Base-by-base conservation (phyloP, 1,284 basidiomycete species). In the Ceratobasidium papillatum region DNA sequence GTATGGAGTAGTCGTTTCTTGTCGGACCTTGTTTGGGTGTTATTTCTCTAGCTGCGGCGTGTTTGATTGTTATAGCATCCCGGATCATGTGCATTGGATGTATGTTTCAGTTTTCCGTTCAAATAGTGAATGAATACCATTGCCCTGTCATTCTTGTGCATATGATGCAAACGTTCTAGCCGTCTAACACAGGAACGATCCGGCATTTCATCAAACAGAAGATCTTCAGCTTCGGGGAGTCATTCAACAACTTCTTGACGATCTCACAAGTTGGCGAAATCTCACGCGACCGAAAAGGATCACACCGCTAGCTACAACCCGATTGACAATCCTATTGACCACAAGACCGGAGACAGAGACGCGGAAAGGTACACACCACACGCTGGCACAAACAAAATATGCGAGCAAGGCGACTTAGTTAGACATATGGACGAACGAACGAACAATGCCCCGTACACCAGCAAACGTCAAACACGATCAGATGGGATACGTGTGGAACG, bases 381-480 rank as follows among this genome's bases (percentile, higher is more conserved):
- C 34, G 49, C 34, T 30, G n/a, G 51, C 63, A 56, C 32, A 41
- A 68, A 56, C 8, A 68, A 51, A 36, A 36, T 4, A 68, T n/a
- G 41, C 63, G 17, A 43, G 47, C 47, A 47, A 32, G 65, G 65
- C 51, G 51, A 68, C 51, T 68, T 68, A 65, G 63, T 65, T 65
- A 68, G 65, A 68, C 65, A 68, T 68, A 52, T 52, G 47, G 65
- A 65, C 38, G 63, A 68, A 68, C 65, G 65, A 68, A 68, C 65
- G 65, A 68, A 68, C 63, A 65, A 45, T n/a, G 51, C 51, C 51
- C 45, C 63, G n/a, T 49, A 12, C 43, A 51, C 63, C 45, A 36
- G n/a, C 19, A 36, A 14, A 34, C 32, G 12, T 9, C 30, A 47
- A 14, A 52, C 51, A 12, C 65, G 51, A 47, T 54, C 65, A 56